Percentiles rank a stretch among this genome's conserved stretches.
These are phyloP conservation scores for Colletotrichum sp. DNA, from an alignment of 2,329 filamentous ascomycete genomes.

Conservation along the genomic window DNA sequence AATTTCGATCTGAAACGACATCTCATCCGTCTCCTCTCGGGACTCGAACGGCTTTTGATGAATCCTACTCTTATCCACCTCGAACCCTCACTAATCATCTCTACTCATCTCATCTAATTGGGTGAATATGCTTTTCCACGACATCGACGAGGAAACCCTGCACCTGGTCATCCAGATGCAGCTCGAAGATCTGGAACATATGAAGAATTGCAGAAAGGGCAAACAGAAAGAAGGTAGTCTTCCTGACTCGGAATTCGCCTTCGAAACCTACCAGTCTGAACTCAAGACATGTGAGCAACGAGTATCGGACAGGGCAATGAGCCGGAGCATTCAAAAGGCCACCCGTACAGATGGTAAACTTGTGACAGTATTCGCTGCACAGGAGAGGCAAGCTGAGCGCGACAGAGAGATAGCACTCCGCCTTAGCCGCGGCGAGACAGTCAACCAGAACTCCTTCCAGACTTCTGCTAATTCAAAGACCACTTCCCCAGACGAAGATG, in stretches of 20 bases:
- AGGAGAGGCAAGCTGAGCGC: background rate
- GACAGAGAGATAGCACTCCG: background rate
- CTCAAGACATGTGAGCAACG: constrained; percentile 1
- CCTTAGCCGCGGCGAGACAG: background rate
- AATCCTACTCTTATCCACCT: background rate
- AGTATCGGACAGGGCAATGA: constrained; percentile 18
- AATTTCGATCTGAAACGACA: background rate
- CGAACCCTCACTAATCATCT: background rate
- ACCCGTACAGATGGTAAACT: constrained; percentile 26
- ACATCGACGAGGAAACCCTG: constrained; percentile 17
- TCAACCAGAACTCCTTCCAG: background rate
- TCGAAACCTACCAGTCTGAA: constrained; percentile 16
- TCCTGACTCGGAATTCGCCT: constrained; percentile 16
- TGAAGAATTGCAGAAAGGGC: constrained; percentile 2
- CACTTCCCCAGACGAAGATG: background rate
- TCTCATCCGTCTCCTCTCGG: background rate
- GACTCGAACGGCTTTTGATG: background rate
- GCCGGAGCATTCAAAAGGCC: constrained; percentile 23
- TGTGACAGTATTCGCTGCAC: background rate
- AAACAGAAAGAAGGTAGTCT: constrained; percentile 12
- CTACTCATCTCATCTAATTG: constrained; percentile 26
- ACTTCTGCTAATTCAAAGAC: background rate
- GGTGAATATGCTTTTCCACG: background rate
- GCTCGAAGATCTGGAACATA: constrained; percentile 16
- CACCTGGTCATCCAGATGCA: constrained; percentile 24